A percentile compares a stretch with the other conserved stretches of the same genome.
These are phyloP conservation scores for Pseudocercospora ulei DNA, from an alignment of 2,329 filamentous ascomycete species.

Conservation along the genomic window DNA sequence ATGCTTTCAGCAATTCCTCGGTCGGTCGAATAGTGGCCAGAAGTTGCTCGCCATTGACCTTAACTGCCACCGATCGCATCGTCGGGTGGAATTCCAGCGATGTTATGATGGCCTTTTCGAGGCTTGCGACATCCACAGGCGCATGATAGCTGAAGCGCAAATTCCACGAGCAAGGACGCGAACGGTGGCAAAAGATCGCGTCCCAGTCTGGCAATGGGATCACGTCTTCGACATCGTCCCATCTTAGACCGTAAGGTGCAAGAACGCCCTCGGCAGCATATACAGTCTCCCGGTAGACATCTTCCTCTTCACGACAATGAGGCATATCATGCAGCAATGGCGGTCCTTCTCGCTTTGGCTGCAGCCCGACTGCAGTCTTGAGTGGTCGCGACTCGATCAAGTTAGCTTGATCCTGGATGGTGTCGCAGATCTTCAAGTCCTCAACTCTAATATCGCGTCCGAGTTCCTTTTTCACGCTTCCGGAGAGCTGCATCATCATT, in stretches of 20 bases:
- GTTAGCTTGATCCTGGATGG: slow-evolving; percentile 29
- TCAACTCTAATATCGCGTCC: slow-evolving; percentile 31
- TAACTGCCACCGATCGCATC: slow-evolving; percentile 28
- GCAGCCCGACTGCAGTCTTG: slow-evolving; percentile 15
- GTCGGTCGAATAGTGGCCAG: slow-evolving; percentile 27
- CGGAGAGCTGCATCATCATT: slow-evolving; percentile 34
- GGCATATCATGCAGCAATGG: slow-evolving; percentile 29
- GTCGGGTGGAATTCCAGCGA: slow-evolving; percentile 29
- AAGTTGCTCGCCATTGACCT: slow-evolving; percentile 26
- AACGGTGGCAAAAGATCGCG: slow-evolving; percentile 29
- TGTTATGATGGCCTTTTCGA: slow-evolving; percentile 27
- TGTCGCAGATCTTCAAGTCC: slow-evolving; percentile 31
- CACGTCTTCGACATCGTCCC: slow-evolving; percentile 34
- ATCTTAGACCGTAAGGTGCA: slow-evolving; percentile 25
- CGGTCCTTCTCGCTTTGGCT: slow-evolving; percentile 25
- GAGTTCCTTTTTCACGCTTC: slow-evolving; percentile 31
- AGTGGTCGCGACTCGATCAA: slow-evolving; percentile 28
- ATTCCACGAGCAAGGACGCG: slow-evolving; percentile 31
- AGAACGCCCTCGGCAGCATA: slow-evolving; percentile 23
- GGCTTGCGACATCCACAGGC: slow-evolving; percentile 17
- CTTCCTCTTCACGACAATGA: slow-evolving; percentile 25
- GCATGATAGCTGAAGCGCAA: slow-evolving; percentile 30
- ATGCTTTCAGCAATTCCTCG: slow-evolving; percentile 27
- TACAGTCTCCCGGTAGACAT: slow-evolving; percentile 25
- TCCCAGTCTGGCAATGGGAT: slow-evolving; percentile 32